phyloP scores from a whole-genome alignment of 176 grass and related monocot genomes.

The Oryza glumipatula region DNA sequence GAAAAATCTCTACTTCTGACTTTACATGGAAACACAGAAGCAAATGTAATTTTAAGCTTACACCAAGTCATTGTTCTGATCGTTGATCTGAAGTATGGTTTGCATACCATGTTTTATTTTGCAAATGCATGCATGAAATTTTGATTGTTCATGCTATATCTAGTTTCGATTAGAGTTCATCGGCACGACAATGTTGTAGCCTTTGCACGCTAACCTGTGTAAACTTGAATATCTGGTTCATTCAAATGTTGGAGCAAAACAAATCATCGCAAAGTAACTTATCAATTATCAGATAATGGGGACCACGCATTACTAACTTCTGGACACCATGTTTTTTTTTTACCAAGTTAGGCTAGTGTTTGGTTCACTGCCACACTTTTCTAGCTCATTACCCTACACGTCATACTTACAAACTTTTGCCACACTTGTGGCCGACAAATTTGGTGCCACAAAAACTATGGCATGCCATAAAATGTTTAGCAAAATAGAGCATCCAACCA shows the following conservation, averaged over 20 bases:
- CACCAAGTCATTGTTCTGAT: conserved; percentile 3
- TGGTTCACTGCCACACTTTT: too few relatives aligned
- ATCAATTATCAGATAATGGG: background rate
- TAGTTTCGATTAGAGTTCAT: too few relatives aligned
- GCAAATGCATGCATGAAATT: background rate
- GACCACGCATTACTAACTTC: background rate
- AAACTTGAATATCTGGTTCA: background rate
- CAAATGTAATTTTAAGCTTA: conserved; percentile 16
- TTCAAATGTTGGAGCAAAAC: background rate
- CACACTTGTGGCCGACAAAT: too few relatives aligned
- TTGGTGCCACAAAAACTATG: too few relatives aligned
- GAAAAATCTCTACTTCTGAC: background rate
- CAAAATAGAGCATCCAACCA: too few relatives aligned
- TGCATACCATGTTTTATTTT: background rate
- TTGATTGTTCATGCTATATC: background rate
- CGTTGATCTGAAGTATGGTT: background rate
- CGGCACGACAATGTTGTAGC: background rate
- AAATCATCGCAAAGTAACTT: background rate
- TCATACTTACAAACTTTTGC: too few relatives aligned
- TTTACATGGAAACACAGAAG: conserved; percentile 8
- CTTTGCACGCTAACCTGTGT: background rate
- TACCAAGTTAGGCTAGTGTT: too few relatives aligned
- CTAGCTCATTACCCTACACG: too few relatives aligned
- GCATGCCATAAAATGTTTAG: too few relatives aligned
- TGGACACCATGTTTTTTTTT: background rate